Percentiles rank a stretch among this genome's conserved stretches.
These are phyloP conservation scores for Termitomyces sp. DNA, from an alignment of 768 basidiomycete genomes.

Conservation along the genomic window DNA sequence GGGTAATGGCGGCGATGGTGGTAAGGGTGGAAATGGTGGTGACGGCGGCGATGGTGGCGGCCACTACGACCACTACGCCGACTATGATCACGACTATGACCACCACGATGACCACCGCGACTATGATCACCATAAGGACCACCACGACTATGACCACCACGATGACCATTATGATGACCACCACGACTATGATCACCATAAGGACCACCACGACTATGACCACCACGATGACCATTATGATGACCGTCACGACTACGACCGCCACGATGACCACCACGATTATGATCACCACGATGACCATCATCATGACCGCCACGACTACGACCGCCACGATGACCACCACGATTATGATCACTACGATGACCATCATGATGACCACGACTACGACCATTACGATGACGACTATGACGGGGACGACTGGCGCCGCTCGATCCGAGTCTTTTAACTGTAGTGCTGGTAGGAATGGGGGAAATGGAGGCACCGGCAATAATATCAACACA, in stretches of 20 bases:
- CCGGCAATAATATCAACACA: not conserved
- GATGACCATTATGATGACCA: not conserved
- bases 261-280: not conserved
- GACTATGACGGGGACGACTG: not conserved
- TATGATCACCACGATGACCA: not conserved
- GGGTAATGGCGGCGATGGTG: not conserved
- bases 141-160: not conserved
- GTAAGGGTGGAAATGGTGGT: constrained; percentile 1
- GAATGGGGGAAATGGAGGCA: too few relatives aligned
- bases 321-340: not conserved
- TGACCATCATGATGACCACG: not conserved
- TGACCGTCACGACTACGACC: not conserved
- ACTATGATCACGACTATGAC: not conserved
- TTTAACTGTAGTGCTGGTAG: too few relatives aligned
- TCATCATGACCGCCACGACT: not conserved
- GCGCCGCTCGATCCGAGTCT: not conserved
- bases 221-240: not conserved
- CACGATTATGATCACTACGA: not conserved
- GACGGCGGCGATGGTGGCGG: constrained; percentile 4
- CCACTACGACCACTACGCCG: not conserved
- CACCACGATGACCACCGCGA: not conserved
- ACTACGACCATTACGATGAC: not conserved
- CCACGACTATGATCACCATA: not conserved
- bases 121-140: not conserved
- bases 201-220: not conserved